Conservation (phyloP, 768 basidiomycete species). For the Glaciozyma martinii region DNA sequence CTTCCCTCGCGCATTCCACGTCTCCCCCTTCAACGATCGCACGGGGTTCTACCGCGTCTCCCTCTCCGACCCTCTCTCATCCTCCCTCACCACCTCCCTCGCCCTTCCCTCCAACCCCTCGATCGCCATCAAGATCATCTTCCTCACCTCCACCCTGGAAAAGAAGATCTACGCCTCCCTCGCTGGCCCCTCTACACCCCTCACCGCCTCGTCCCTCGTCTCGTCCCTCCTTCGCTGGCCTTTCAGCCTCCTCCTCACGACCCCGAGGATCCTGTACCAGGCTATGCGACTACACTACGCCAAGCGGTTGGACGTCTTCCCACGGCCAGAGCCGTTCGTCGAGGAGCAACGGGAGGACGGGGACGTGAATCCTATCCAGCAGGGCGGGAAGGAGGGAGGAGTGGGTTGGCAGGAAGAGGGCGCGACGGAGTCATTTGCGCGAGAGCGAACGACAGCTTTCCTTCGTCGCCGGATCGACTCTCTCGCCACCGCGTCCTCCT, state of each 20-base stretch:
- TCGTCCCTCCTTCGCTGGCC: conserved; percentile 45
- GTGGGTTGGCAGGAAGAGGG: conserved; percentile 41
- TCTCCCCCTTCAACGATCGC: conserved; percentile 67
- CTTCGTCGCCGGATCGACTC: not conserved
- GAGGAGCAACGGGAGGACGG: conserved; percentile 7
- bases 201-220: conserved; percentile 44
- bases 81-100: conserved; percentile 30
- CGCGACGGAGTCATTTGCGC: conserved; percentile 38
- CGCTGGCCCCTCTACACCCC: conserved; percentile 42
- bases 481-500: not conserved
- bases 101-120: conserved; percentile 31
- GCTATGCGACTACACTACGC: conserved; percentile 56
- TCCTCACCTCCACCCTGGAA: conserved; percentile 38
- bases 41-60: conserved; percentile 57
- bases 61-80: conserved; percentile 46
- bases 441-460: conserved; percentile 32
- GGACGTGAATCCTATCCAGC: conserved; percentile 35
- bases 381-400: conserved; percentile 32
- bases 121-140: conserved; percentile 19
- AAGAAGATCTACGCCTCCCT: conserved; percentile 53
- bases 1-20: conserved; percentile 60
- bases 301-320: conserved; percentile 51
- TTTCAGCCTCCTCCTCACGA: conserved; percentile 49
- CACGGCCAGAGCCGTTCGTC: conserved; percentile 51
- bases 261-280: conserved; percentile 55